Evolutionary conservation across 2,329 filamentous ascomycete genomes (phyloP).

Genomic region (Fusarium equiseti): DNA sequence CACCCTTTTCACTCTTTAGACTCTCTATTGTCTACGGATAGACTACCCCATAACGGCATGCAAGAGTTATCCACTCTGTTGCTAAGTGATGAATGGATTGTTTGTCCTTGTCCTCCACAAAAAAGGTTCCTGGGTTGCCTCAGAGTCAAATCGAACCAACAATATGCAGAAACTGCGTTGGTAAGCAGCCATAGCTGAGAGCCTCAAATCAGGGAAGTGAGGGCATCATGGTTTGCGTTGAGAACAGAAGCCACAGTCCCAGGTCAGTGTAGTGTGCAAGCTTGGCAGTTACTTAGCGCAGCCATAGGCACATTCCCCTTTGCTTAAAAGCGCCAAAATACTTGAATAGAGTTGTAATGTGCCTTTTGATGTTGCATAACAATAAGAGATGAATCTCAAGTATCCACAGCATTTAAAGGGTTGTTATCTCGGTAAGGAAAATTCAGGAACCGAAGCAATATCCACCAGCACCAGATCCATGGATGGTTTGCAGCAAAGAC

Average conservation of each 20-base stretch:
- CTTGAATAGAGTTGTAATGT: not conserved
- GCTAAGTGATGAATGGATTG: not conserved
- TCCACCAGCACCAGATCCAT: not conserved
- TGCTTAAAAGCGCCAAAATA: slow-evolving; percentile 5
- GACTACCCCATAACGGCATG: not conserved
- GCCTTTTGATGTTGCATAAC: not conserved
- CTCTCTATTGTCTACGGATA: not conserved
- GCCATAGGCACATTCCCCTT: slow-evolving; percentile 10
- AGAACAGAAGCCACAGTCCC: not conserved
- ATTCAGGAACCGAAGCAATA: not conserved
- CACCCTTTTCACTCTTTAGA: not conserved
- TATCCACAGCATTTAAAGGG: not conserved
- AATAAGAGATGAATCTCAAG: not conserved
- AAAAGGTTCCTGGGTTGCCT: slow-evolving; percentile 17
- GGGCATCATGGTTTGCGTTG: slow-evolving; percentile 13
- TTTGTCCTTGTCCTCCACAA: slow-evolving; percentile 12
- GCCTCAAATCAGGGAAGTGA: slow-evolving; percentile 17
- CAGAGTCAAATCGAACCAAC: slow-evolving; percentile 10
- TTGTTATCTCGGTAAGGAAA: not conserved
- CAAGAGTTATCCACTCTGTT: slow-evolving; percentile 12
- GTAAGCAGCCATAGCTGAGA: slow-evolving; percentile 16
- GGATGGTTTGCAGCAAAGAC: slow-evolving; percentile 3
- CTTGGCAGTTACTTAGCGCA: slow-evolving; percentile 9
- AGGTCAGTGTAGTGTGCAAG: not conserved
- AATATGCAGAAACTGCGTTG: slow-evolving; percentile 18